Percentiles rank a stretch among this genome's conserved stretches.
Evolutionary conservation across 345 rosid genomes (phyloP).

Genomic region (Luvunga scandens): DNA sequence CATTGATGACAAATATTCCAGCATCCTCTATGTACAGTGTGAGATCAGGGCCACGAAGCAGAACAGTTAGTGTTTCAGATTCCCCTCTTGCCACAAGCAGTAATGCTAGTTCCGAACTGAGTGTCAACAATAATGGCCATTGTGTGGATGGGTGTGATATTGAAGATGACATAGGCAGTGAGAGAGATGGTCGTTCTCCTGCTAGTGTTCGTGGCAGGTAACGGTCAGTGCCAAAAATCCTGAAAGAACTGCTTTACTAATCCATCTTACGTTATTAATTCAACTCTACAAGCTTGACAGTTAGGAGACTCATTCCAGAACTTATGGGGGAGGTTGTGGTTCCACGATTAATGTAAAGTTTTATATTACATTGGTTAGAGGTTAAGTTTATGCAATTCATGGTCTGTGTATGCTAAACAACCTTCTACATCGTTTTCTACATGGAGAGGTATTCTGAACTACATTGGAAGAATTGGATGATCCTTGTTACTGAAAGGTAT

Average conservation of each 20-base stretch:
- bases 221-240: conserved; percentile 10
- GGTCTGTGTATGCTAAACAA: conserved; percentile 19
- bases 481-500: neutral
- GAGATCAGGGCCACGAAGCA: conserved; percentile 79
- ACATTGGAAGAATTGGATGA: neutral
- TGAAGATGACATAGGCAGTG: conserved; percentile 63
- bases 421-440: conserved; percentile 15
- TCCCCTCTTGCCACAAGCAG: conserved; percentile 98
- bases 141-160: conserved; percentile 57
- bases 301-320: conserved; percentile 20
- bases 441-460: conserved; percentile 24
- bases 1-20: conserved; percentile 91
- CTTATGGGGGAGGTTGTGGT: conserved; percentile 15
- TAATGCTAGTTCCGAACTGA: conserved; percentile 92
- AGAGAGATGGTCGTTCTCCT: conserved; percentile 70
- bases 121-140: conserved; percentile 69
- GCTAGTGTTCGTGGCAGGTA: conserved; percentile 60
- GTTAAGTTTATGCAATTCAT: conserved; percentile 24
- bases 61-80: conserved; percentile 72
- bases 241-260: neutral
- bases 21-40: conserved; percentile 97
- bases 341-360: conserved; percentile 33
- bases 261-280: conserved; percentile 17
- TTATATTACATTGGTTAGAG: conserved; percentile 21
- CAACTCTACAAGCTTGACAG: conserved; percentile 18